Percentiles rank a stretch among this genome's conserved stretches.
Conservation (phyloP, 305 asterid species). For the Solanum hybrid region DNA sequence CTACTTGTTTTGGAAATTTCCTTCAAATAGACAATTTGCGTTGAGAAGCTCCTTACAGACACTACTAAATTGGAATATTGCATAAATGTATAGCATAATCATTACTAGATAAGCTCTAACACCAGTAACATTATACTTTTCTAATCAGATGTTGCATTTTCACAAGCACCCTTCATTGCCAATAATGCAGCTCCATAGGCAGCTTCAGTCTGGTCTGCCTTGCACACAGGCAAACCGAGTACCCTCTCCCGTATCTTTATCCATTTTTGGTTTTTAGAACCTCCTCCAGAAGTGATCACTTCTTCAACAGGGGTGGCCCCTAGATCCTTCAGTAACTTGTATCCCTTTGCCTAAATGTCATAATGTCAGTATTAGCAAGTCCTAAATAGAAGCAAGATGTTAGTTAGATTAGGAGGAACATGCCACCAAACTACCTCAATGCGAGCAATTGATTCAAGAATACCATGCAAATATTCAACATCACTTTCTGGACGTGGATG, state of each 20-base stretch:
- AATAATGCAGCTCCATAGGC: constrained; percentile 88
- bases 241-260: constrained; percentile 70
- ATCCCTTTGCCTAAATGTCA: constrained; percentile 63
- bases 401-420: background rate
- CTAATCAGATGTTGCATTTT: background rate
- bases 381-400: background rate
- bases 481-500: constrained; percentile 78
- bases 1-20: background rate
- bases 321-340: constrained; percentile 54
- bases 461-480: constrained; percentile 69
- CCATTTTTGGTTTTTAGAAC: constrained; percentile 80
- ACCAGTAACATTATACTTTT: background rate
- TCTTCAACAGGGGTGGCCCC: constrained; percentile 88
- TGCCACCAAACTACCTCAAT: constrained; percentile 57
- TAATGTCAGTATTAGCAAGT: background rate
- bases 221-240: constrained; percentile 59
- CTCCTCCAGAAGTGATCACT: constrained; percentile 85
- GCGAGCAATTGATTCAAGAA: constrained; percentile 84
- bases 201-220: constrained; percentile 82
- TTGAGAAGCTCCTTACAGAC: background rate
- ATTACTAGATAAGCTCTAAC: background rate
- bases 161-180: constrained; percentile 54
- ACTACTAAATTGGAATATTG: background rate
- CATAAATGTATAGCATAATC: background rate
- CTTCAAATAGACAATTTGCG: background rate